Percentiles rank a stretch among this genome's conserved stretches.
Conservation (phyloP, 768 basidiomycete species). For the Pleurotus citrinopileatus region DNA sequence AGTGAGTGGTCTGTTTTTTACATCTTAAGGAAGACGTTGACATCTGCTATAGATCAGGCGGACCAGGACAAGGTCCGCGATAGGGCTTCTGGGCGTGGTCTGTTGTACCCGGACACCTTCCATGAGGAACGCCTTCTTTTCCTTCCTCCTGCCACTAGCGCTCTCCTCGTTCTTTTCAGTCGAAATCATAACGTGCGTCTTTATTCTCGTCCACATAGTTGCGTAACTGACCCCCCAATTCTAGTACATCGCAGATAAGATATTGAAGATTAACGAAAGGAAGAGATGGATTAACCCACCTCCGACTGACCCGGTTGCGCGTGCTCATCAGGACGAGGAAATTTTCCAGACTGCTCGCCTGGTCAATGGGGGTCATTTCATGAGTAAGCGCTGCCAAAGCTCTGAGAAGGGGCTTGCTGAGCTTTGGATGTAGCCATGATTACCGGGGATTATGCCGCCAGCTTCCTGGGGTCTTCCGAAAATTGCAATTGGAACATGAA, state of each 20-base stretch:
- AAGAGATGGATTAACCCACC: slow-evolving; percentile 42
- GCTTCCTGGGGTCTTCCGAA: slow-evolving; percentile 52
- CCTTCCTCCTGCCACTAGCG: slow-evolving; percentile 51
- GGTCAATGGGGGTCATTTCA: slow-evolving; percentile 58
- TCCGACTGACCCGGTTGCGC: slow-evolving; percentile 21
- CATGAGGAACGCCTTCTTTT: slow-evolving; percentile 50
- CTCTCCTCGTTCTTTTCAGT: slow-evolving; percentile 52
- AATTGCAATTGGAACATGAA: slow-evolving; percentile 53
- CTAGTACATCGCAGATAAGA: slow-evolving; percentile 51
- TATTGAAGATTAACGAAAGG: slow-evolving; percentile 55
- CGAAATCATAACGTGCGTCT: slow-evolving; percentile 56
- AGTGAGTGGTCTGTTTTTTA: slow-evolving; percentile 23
- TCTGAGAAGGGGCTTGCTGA: not conserved
- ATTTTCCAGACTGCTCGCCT: slow-evolving; percentile 56
- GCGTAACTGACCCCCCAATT: not conserved
- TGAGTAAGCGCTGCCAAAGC: slow-evolving; percentile 23
- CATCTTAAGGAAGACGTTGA: slow-evolving; percentile 1
- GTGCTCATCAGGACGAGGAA: slow-evolving; percentile 45
- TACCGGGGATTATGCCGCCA: slow-evolving; percentile 58
- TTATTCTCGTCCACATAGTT: not conserved
- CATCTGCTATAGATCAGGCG: slow-evolving; percentile 25
- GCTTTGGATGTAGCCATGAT: slow-evolving; percentile 24
- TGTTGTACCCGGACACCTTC: slow-evolving; percentile 52
- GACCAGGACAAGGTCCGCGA: slow-evolving; percentile 43
- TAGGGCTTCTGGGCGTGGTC: slow-evolving; percentile 44